Conservation (phyloP, 2,329 filamentous ascomycete species). For the Escovopsis sp. region DNA sequence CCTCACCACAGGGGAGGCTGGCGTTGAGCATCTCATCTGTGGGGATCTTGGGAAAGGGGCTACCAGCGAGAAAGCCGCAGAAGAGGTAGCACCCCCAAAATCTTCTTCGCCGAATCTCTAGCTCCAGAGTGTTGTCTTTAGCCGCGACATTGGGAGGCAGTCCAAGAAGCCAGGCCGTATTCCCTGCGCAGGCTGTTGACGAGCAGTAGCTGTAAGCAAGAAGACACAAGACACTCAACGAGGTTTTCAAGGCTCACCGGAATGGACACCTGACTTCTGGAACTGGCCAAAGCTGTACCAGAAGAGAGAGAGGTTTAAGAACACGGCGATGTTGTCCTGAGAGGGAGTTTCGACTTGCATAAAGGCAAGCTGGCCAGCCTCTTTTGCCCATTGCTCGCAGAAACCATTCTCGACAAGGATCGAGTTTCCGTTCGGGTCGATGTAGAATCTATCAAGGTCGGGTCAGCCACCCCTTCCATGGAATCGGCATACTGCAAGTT, state of each 20-base stretch:
- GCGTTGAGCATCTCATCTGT: not conserved
- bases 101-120: slow-evolving; percentile 1
- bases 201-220: not conserved
- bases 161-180: slow-evolving; percentile 1
- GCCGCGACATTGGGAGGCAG: not conserved
- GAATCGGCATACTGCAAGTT: not conserved
- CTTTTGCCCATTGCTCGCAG: not conserved
- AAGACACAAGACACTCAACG: not conserved
- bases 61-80: not conserved
- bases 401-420: not conserved
- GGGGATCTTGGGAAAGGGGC: slow-evolving; percentile 1
- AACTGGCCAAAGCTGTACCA: slow-evolving; percentile 1
- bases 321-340: slow-evolving; percentile 1
- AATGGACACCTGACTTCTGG: not conserved
- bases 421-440: not conserved
- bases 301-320: slow-evolving; percentile 1
- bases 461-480: not conserved
- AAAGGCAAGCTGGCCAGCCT: not conserved
- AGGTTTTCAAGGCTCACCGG: not conserved
- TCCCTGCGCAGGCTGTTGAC: slow-evolving; percentile 1
- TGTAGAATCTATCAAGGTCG: not conserved
- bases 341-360: not conserved
- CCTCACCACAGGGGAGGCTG: not conserved
- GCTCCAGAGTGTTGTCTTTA: not conserved
- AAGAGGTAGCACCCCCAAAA: slow-evolving; percentile 1